phyloP scores from a whole-genome alignment of 129 eudicot genomes.

The Flaveria robusta region DNA sequence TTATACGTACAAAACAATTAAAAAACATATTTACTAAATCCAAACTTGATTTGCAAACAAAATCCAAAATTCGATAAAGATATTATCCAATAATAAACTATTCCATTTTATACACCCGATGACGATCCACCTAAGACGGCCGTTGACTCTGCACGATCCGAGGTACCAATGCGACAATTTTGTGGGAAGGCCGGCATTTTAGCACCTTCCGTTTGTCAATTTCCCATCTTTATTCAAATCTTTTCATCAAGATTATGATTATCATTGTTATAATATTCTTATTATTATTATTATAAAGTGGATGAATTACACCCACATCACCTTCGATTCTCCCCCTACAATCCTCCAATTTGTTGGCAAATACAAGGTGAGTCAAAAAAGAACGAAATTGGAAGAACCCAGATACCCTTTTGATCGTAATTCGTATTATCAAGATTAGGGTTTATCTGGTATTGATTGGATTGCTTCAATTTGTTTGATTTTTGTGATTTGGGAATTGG shows the following conservation, averaged over 20 bases:
- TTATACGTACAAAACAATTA: too few relatives aligned
- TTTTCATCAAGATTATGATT: not conserved
- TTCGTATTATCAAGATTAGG: not conserved
- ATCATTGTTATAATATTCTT: not conserved
- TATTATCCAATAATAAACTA: too few relatives aligned
- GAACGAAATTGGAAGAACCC: not conserved
- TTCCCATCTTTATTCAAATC: not conserved
- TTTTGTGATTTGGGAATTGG: not conserved
- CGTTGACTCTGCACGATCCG: too few relatives aligned
- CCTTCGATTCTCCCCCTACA: constrained; percentile 23
- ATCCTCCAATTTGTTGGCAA: constrained; percentile 16
- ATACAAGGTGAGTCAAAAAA: constrained; percentile 15
- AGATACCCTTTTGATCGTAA: constrained; percentile 12
- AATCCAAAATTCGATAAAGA: too few relatives aligned
- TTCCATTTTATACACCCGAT: too few relatives aligned
- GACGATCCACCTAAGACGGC: too few relatives aligned
- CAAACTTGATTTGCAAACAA: too few relatives aligned
- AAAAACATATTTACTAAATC: too few relatives aligned
- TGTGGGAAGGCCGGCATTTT: constrained; percentile 29
- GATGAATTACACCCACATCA: constrained; percentile 34
- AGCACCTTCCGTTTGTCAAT: constrained; percentile 14
- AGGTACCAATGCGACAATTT: too few relatives aligned
- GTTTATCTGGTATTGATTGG: constrained; percentile 19
- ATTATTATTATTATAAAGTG: constrained; percentile 21
- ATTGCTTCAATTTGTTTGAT: not conserved